Evolutionary conservation across 1,284 basidiomycete species (phyloP).

Genomic region (Leucoagaricus sp.): DNA sequence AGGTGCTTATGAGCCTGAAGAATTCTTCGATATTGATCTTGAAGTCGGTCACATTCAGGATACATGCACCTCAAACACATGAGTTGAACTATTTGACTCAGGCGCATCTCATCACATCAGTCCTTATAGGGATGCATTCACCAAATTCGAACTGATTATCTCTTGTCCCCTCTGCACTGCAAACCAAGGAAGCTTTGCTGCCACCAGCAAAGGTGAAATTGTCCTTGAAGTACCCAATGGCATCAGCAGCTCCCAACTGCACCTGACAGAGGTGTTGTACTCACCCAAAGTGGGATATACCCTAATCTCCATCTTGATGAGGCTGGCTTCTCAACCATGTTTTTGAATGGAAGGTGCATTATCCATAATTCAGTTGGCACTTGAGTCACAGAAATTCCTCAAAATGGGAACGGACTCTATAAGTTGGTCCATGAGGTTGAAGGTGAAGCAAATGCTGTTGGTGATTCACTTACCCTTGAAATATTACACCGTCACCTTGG

Average conservation of each 20-base stretch:
- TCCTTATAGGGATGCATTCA: constrained; percentile 35
- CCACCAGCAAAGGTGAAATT: constrained; percentile 34
- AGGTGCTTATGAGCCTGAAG: too few relatives aligned
- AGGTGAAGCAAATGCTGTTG: constrained; percentile 2
- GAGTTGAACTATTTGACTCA: too few relatives aligned
- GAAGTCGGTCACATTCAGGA: too few relatives aligned
- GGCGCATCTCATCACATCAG: constrained; percentile 42
- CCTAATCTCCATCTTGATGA: constrained; percentile 36
- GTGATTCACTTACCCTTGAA: constrained; percentile 27
- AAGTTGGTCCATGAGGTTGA: constrained; percentile 4
- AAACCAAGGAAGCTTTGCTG: constrained; percentile 35
- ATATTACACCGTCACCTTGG: constrained; percentile 35
- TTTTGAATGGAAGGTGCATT: constrained; percentile 29
- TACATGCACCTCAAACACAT: too few relatives aligned
- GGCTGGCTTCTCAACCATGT: constrained; percentile 28
- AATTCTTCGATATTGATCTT: too few relatives aligned
- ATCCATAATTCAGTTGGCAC: constrained; percentile 25
- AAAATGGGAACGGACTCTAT: constrained; percentile 25
- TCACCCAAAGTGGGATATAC: constrained; percentile 35
- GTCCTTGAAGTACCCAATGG: constrained; percentile 39
- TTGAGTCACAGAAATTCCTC: constrained; percentile 24
- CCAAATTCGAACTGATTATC: constrained; percentile 27
- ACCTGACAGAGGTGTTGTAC: constrained; percentile 37
- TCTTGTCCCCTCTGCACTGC: constrained; percentile 32
- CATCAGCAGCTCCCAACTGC: constrained; percentile 22